phyloP scores from a whole-genome alignment of 2,329 filamentous ascomycete genomes.

The Fusarium mangiferae region DNA sequence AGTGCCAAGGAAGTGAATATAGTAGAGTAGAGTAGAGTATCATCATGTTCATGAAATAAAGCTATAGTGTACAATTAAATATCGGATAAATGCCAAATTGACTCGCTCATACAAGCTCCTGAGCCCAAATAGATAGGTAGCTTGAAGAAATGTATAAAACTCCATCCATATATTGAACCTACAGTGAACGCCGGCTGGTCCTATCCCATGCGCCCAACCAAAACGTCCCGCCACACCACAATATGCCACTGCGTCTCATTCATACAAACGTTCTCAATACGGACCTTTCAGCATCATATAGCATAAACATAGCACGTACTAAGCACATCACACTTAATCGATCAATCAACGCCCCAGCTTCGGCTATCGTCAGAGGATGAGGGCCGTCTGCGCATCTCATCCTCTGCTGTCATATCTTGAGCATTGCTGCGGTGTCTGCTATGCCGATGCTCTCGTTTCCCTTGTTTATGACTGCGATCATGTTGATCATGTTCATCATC shows the following conservation, averaged over 20 bases:
- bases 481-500: conserved; percentile 60
- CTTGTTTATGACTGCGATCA: conserved; percentile 13
- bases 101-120: conserved; percentile 4
- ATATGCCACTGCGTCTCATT: neutral
- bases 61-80: conserved; percentile 27
- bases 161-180: conserved; percentile 24
- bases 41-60: conserved; percentile 2
- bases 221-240: conserved; percentile 9
- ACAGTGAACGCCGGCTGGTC: conserved; percentile 27
- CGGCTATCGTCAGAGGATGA: conserved; percentile 41
- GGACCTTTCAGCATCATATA: neutral
- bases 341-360: conserved; percentile 42
- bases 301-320: neutral
- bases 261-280: conserved; percentile 9
- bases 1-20: neutral
- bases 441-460: conserved; percentile 17
- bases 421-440: conserved; percentile 19
- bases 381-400: conserved; percentile 15
- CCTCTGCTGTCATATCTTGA: neutral
- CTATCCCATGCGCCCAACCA: conserved; percentile 15
- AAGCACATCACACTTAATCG: neutral
- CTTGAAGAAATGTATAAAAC: conserved; percentile 17
- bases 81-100: neutral
- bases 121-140: neutral
- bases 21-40: conserved; percentile 4